A percentile compares a stretch with the other conserved stretches of the same genome.
These are phyloP conservation scores for Anthracocystis walkeri DNA, from an alignment of 1,284 basidiomycete species.

Conservation along the genomic window DNA sequence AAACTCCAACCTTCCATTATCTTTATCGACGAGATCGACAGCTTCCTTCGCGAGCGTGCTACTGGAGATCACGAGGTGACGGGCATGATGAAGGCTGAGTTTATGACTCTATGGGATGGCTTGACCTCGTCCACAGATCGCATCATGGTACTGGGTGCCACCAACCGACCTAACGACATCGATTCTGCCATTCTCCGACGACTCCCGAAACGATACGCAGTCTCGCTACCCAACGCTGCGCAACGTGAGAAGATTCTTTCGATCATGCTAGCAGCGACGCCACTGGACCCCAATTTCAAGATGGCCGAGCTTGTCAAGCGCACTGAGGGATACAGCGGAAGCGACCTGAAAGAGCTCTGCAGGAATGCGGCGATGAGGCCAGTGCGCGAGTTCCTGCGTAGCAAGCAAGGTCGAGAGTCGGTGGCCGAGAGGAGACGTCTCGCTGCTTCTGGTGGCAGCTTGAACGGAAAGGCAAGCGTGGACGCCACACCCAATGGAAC, in stretches of 20 bases:
- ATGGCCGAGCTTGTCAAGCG: slow-evolving; percentile 78
- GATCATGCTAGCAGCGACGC: slow-evolving; percentile 74
- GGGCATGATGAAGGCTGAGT: slow-evolving; percentile 99
- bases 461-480: slow-evolving; percentile 22
- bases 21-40: slow-evolving; percentile 86
- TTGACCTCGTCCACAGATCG: slow-evolving; percentile 82
- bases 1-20: slow-evolving; percentile 83
- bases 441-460: slow-evolving; percentile 26
- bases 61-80: slow-evolving; percentile 96
- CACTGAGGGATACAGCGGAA: slow-evolving; percentile 86
- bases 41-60: slow-evolving; percentile 86
- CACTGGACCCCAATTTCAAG: slow-evolving; percentile 77
- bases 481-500: slow-evolving; percentile 38
- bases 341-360: slow-evolving; percentile 94
- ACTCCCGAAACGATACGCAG: slow-evolving; percentile 97
- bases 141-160: slow-evolving; percentile 94
- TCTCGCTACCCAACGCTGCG: slow-evolving; percentile 82
- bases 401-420: slow-evolving; percentile 55
- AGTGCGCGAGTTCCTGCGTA: slow-evolving; percentile 67
- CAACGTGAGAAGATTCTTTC: slow-evolving; percentile 90
- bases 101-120: slow-evolving; percentile 99
- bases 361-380: slow-evolving; percentile 74
- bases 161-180: slow-evolving; percentile 94
- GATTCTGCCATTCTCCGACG: slow-evolving; percentile 93
- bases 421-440: slow-evolving; percentile 43